These are phyloP conservation scores for Coemansia sp. DNA, from an alignment of 192 early-diverging fungal genomes.

Conservation along the genomic window DNA sequence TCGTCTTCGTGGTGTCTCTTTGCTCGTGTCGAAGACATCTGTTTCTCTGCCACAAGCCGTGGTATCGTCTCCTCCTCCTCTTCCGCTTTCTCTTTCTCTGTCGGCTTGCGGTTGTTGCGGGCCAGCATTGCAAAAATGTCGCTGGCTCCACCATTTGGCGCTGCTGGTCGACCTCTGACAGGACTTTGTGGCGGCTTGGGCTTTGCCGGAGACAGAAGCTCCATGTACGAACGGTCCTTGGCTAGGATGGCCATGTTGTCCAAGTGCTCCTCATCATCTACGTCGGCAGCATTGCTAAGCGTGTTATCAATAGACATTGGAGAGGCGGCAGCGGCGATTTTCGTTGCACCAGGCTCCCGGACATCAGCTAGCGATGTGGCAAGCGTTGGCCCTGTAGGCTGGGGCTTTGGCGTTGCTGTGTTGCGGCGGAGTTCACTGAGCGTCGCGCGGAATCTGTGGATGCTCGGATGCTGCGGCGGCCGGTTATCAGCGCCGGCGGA, in stretches of 20 bases:
- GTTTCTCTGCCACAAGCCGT: background rate
- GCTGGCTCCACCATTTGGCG: background rate
- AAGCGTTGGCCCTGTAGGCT: background rate
- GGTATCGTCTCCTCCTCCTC: background rate
- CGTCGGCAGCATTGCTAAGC: background rate
- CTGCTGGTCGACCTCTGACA: background rate
- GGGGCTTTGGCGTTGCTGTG: background rate
- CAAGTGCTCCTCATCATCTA: constrained; percentile 1
- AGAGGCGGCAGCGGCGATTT: background rate
- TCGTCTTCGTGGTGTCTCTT: background rate
- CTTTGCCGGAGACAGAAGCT: constrained; percentile 46
- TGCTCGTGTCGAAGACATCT: background rate
- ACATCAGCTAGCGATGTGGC: background rate
- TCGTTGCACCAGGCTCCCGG: background rate
- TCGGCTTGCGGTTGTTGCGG: background rate
- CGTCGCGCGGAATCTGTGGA: constrained; percentile 30
- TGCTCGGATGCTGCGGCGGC: constrained; percentile 47
- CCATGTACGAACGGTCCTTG: constrained; percentile 53
- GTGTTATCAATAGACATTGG: background rate
- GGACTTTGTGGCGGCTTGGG: background rate
- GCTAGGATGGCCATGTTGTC: constrained; percentile 32
- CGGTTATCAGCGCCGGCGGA: constrained; percentile 8
- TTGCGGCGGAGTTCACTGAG: constrained; percentile 24
- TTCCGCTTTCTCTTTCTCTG: background rate
- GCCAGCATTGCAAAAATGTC: constrained; percentile 33